phyloP scores from a whole-genome alignment of 129 eudicot genomes.

The Gnaphalium uliginosum region DNA sequence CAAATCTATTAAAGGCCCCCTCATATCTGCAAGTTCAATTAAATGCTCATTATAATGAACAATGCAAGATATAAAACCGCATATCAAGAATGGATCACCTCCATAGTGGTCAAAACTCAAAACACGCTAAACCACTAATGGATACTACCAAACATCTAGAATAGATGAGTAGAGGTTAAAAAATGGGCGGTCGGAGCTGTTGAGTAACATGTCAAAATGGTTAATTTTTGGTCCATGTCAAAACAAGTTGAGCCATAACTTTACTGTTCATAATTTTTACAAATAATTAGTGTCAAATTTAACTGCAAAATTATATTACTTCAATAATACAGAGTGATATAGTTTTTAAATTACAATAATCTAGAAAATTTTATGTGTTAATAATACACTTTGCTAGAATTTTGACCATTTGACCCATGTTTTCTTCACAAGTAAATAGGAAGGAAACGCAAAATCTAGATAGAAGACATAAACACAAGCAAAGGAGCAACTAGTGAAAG shows the following conservation, averaged over 20 bases:
- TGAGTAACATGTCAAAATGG: neutral
- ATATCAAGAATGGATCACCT: neutral
- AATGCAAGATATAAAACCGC: neutral
- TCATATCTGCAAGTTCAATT: slow-evolving; percentile 65
- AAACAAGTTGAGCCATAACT: neutral
- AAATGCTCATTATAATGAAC: slow-evolving; percentile 8
- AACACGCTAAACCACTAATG: neutral
- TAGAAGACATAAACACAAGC: neutral
- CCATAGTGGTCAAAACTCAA: neutral
- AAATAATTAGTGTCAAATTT: neutral
- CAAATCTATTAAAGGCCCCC: slow-evolving; percentile 86
- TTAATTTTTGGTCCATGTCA: neutral
- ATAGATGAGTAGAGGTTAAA: neutral
- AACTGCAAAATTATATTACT: neutral
- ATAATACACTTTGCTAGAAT: neutral
- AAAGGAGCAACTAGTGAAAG: neutral
- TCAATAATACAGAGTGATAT: neutral
- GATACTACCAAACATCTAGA: slow-evolving; percentile 10
- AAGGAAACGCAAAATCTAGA: neutral
- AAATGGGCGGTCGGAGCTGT: neutral
- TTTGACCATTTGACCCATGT: neutral
- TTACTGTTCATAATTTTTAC: neutral
- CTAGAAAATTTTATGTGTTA: neutral
- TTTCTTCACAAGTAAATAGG: neutral
- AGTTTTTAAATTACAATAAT: neutral